Evolutionary conservation across 202 grass and related monocot genomes (phyloP), one percentile per base, ranked within the genome.

Genomic region (Carex sylvatica): DNA sequence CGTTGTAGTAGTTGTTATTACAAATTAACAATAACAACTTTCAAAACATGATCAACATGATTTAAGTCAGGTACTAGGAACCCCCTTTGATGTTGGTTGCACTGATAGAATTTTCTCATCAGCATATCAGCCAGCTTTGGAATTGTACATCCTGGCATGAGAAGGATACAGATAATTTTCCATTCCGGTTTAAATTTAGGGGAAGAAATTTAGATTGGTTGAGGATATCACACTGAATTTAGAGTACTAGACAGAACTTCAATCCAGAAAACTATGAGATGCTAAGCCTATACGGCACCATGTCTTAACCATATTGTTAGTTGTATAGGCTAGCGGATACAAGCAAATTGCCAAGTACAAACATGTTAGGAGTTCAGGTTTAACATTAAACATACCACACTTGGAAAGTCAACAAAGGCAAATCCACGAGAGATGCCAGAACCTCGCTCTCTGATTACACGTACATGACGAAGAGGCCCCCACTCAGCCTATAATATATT

Each of bases 331-430:
- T 19, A 8, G 26, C 73, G 19, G 49, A 77, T 77, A 33, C 73
- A 56, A 11, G 52, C 52, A 36, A 6, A 52, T 13, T 35, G 28
- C 8, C 8, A 56, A 77, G n/a, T 33, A 61, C n/a, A 92, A 61
- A 71, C 74, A 89, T 1, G 52, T 74, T 82, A 87, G 68, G 14
- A 68, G 14, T 35, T 47, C 12, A 6, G n/a, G 19, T 13, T 82
- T 15, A 68, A 51, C 24, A 47, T 13, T 55, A 36, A 62, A 82
- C 80, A 33, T 96, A 99, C 96, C 92, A 99, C 92, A 56, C 89
- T 91, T 74, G 89, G 89, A 15, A 99, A 95, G 81, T 99, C 96
- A 23, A 99, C 91, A 93, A 99, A 99, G 85, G 96, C 96, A 96
- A 96, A 99, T 74, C 96, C 93, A 18, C 93, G 85, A n/a, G 96